Evolutionary conservation across 2,329 filamentous ascomycete genomes (phyloP).

Genomic region (Claviceps fusiformis): DNA sequence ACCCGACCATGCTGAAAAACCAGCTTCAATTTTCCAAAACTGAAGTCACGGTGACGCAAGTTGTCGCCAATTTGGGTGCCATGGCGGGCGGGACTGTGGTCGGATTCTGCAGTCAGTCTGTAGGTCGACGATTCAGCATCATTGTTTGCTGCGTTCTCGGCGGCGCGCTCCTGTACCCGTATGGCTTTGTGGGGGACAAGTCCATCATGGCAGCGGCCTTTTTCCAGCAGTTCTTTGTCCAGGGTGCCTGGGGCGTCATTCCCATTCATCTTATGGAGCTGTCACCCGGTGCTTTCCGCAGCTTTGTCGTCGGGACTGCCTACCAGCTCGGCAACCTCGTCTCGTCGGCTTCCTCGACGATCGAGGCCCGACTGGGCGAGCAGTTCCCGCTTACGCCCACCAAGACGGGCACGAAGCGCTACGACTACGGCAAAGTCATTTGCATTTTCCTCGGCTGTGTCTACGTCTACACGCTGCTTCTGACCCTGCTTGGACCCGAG

Average conservation of each 20-base stretch:
- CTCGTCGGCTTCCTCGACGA: conserved; percentile 56
- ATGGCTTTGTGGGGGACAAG: conserved; percentile 52
- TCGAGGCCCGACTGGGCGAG: conserved; percentile 63
- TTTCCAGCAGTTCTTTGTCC: conserved; percentile 70
- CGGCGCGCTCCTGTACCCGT: conserved; percentile 70
- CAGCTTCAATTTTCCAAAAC: conserved; percentile 39
- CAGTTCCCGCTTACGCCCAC: conserved; percentile 54
- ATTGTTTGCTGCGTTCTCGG: conserved; percentile 50
- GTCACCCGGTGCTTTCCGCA: conserved; percentile 57
- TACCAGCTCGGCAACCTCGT: conserved; percentile 71
- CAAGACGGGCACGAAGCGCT: conserved; percentile 34
- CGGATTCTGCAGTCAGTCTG: conserved; percentile 54
- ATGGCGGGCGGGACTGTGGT: conserved; percentile 53
- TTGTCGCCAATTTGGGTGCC: conserved; percentile 59
- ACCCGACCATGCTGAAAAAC: conserved; percentile 45
- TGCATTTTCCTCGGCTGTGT: conserved; percentile 87
- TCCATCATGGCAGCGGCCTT: conserved; percentile 67
- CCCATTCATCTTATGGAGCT: conserved; percentile 70
- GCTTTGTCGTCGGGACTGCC: conserved; percentile 59
- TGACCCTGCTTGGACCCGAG: conserved; percentile 51
- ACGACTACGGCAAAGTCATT: conserved; percentile 72
- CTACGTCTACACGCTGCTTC: conserved; percentile 45
- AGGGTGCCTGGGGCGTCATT: conserved; percentile 65
- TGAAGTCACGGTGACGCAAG: conserved; percentile 54
- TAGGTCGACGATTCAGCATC: conserved; percentile 57